These are phyloP conservation scores for Phytophthora aleatoria DNA, from an alignment of 352 stramenopile species.

Conservation along the genomic window DNA sequence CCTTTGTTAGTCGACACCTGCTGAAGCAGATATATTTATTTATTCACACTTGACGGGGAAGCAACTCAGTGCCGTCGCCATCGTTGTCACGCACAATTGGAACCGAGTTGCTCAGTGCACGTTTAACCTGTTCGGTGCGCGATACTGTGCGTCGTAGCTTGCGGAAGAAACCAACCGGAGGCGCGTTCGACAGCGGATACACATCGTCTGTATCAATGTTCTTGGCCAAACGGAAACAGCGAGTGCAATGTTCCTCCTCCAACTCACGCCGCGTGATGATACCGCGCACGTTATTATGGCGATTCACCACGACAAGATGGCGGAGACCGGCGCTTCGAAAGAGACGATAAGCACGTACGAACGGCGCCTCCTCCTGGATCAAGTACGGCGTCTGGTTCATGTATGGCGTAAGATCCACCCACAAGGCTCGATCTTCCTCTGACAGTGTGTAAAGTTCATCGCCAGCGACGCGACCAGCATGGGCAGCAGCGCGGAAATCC, in stretches of 20 bases:
- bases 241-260: conserved; percentile 79
- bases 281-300: conserved; percentile 90
- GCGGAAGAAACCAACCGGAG: conserved; percentile 64
- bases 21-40: not conserved
- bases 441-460: conserved; percentile 61
- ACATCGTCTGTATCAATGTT: conserved; percentile 73
- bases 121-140: conserved; percentile 78
- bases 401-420: conserved; percentile 96
- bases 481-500: conserved; percentile 29
- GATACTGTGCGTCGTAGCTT: conserved; percentile 69
- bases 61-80: conserved; percentile 15
- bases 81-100: conserved; percentile 21
- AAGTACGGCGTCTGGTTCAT: conserved; percentile 97
- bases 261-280: conserved; percentile 89
- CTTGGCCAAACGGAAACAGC: conserved; percentile 78
- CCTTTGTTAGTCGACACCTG: not conserved
- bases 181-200: conserved; percentile 62
- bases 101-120: conserved; percentile 54
- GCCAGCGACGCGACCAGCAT: conserved; percentile 35
- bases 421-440: conserved; percentile 89
- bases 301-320: conserved; percentile 94
- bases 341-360: conserved; percentile 95
- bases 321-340: conserved; percentile 97
- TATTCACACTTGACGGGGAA: conserved; percentile 22
- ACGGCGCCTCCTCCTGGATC: conserved; percentile 95